Conservation (phyloP, 1,284 basidiomycete genomes). For the Agaricales sp. region DNA sequence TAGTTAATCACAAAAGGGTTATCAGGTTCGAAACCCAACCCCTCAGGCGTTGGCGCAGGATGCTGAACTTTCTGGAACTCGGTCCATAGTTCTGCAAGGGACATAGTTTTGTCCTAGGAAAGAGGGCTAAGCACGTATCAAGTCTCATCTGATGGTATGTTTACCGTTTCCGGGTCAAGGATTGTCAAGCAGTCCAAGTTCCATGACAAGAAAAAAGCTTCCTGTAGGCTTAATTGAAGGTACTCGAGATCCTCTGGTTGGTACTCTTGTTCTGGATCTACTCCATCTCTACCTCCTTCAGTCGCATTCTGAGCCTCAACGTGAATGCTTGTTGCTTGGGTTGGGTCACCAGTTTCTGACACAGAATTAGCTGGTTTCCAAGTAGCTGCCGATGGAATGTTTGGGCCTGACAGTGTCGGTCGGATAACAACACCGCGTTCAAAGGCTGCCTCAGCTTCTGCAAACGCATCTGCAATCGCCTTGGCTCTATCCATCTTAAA, state of each 20-base stretch:
- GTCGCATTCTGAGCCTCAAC: background rate
- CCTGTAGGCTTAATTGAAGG: constrained; percentile 84
- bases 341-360: constrained; percentile 8
- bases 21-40: constrained; percentile 47
- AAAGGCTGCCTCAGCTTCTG: constrained; percentile 67
- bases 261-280: constrained; percentile 31
- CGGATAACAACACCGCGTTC: constrained; percentile 51
- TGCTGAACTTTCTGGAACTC: constrained; percentile 42
- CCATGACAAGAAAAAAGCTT: constrained; percentile 88
- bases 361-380: constrained; percentile 44
- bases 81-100: constrained; percentile 46
- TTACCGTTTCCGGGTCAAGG: constrained; percentile 51
- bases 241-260: constrained; percentile 73
- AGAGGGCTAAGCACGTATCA: background rate
- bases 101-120: constrained; percentile 39
- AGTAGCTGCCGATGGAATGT: constrained; percentile 68
- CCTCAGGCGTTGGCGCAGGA: constrained; percentile 20
- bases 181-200: constrained; percentile 81
- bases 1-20: constrained; percentile 93
- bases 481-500: constrained; percentile 87
- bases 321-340: constrained; percentile 1
- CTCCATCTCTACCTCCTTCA: background rate
- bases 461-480: constrained; percentile 62
- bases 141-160: too few relatives aligned
- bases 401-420: constrained; percentile 41